Evolutionary conservation across 768 basidiomycete species (phyloP).

Genomic region (Kwoniella newhampshirensis): DNA sequence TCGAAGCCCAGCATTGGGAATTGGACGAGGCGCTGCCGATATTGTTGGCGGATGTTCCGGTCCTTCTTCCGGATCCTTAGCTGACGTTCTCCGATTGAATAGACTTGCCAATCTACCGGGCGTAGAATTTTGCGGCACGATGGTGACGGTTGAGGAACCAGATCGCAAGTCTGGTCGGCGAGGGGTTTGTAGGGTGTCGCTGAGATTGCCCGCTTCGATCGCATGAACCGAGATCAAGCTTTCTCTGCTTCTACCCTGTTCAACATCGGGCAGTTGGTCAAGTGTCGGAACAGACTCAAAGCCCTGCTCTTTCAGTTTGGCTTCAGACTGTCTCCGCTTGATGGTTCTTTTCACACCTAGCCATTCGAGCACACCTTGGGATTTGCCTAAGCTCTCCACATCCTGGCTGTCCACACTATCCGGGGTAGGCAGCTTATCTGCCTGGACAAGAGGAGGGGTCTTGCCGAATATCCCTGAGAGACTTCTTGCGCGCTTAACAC

Average conservation of each 20-base stretch:
- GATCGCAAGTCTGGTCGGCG: constrained; percentile 6
- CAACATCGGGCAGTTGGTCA: background rate
- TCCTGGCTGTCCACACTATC: background rate
- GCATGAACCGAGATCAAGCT: background rate
- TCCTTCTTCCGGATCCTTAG: constrained; percentile 10
- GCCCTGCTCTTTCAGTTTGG: constrained; percentile 9
- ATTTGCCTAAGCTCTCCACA: constrained; percentile 14
- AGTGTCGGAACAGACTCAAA: background rate
- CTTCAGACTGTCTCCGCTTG: constrained; percentile 31
- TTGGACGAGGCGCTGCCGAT: constrained; percentile 5
- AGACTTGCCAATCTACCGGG: constrained; percentile 11
- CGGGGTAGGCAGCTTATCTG: background rate
- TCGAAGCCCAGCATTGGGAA: constrained; percentile 15
- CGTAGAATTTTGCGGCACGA: constrained; percentile 7
- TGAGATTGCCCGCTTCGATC: background rate
- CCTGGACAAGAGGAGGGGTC: constrained; percentile 5
- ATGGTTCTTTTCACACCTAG: constrained; percentile 36
- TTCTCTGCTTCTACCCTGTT: constrained; percentile 14
- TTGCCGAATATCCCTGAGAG: constrained; percentile 40
- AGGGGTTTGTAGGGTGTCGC: constrained; percentile 8
- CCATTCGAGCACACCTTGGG: constrained; percentile 41
- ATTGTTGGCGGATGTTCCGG: constrained; percentile 1
- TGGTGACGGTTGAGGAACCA: constrained; percentile 14
- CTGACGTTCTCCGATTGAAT: constrained; percentile 28
- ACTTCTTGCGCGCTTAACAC: constrained; percentile 35